Percentiles rank a stretch among this genome's conserved stretches.
Conservation (phyloP, 108 stramenopile genomes). For the Aurantiochytrium sp. region DNA sequence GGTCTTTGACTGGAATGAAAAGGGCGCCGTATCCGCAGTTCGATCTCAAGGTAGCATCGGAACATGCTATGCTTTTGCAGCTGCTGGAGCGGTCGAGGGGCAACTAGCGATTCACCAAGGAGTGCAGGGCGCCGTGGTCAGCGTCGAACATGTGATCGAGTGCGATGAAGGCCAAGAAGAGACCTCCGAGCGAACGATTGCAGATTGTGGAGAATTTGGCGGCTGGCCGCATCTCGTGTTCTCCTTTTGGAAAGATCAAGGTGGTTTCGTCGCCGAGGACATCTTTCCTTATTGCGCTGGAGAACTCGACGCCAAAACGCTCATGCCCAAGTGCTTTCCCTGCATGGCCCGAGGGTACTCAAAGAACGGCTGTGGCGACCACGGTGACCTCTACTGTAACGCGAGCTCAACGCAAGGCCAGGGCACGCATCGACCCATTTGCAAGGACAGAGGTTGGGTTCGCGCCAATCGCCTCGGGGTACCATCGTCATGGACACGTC, state of each 20-base stretch:
- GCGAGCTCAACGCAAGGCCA: background rate
- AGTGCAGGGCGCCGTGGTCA: background rate
- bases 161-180: background rate
- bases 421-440: background rate
- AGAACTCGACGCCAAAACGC: background rate
- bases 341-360: background rate
- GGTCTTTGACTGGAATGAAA: background rate
- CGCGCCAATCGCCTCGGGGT: background rate
- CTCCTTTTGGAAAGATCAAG: background rate
- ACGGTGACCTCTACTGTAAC: background rate
- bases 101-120: background rate
- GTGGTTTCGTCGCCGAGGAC: background rate
- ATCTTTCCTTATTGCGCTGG: background rate
- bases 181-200: background rate
- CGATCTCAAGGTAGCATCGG: background rate
- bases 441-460: background rate
- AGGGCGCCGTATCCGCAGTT: background rate
- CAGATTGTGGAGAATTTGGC: background rate
- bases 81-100: background rate
- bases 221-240: slow-evolving; percentile 11
- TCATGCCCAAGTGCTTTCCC: background rate
- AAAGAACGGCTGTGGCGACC: background rate
- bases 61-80: background rate
- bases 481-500: background rate
- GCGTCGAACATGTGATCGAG: background rate